Evolutionary conservation across 2,329 filamentous ascomycete genomes (phyloP), one percentile per base, ranked within the genome.

Genomic region (Biscogniauxia marginata): DNA sequence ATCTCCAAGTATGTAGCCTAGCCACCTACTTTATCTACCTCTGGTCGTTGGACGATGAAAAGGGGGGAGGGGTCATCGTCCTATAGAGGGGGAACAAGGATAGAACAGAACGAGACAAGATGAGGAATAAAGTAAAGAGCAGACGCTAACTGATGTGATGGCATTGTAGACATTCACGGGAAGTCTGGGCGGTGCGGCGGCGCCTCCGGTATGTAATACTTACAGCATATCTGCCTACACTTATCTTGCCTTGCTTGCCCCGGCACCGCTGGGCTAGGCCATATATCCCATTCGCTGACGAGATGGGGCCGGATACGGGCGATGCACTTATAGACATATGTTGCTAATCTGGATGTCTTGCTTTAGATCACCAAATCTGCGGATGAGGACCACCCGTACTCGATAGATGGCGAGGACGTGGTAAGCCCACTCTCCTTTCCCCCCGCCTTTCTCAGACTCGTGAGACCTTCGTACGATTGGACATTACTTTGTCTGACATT

Each of bases 131-230:
- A 39, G n/a, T 16, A 39, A 39, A 9, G 30, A 39, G 13, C 13
- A 39, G 9, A 39, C 6, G 7, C 13, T 11, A 39, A 39, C 30
- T 39, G n/a, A 39, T 39, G n/a, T 39, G 30, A 39, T 21, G 44
- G 8, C 20, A 46, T 22, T 49, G 34, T 54, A 79, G 68, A 55
- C 66, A 3, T 81, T 80, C 58, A 62, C 56, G 2, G 73, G 72
- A n/a, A 64, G 69, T 2, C 51, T 81, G 48, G 78, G 76, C 21
- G 76, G 73, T 7, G 64, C 70, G 16, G 50, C 55, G 0, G 73
- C 77, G 2, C 59, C 72, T 8, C 63, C 73, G 34, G 74, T 76
- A 68, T 22, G 72, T 58, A 21, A n/a, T n/a, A n/a, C n/a, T n/a
- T n/a, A n/a, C n/a, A n/a, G 6, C 13, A 39, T 39, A 16, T 39